Evolutionary conservation across 768 basidiomycete genomes (phyloP).

Genomic region (Gloeostereum incarnatum): DNA sequence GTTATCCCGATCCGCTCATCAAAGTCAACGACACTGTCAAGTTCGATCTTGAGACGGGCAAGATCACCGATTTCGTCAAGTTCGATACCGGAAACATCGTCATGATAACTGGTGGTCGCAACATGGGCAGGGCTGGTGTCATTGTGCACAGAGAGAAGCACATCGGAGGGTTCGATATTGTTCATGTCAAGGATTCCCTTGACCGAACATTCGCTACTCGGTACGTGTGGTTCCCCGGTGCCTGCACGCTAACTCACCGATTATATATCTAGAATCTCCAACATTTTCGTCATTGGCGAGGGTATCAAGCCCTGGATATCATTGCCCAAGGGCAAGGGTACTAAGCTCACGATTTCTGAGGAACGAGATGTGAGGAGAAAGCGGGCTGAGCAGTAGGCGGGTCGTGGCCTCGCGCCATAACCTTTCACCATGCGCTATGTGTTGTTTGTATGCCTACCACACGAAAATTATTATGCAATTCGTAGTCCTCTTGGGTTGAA

Average conservation of each 20-base stretch:
- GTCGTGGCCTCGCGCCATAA: too few relatives aligned
- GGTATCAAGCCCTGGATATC: conserved; percentile 95
- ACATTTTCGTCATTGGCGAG: conserved; percentile 98
- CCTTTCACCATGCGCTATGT: too few relatives aligned
- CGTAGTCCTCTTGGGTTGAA: too few relatives aligned
- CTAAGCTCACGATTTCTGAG: conserved; percentile 94
- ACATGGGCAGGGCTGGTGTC: conserved; percentile 97
- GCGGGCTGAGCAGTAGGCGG: conserved; percentile 58
- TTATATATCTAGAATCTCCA: conserved; percentile 57
- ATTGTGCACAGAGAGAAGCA: conserved; percentile 97
- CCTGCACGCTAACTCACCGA: conserved; percentile 15
- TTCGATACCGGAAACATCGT: conserved; percentile 97
- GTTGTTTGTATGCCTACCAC: too few relatives aligned
- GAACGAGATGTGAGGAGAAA: conserved; percentile 91
- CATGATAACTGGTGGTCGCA: conserved; percentile 97
- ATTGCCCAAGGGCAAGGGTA: conserved; percentile 95
- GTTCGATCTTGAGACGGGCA: conserved; percentile 91
- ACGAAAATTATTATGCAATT: too few relatives aligned
- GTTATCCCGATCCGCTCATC: conserved; percentile 96
- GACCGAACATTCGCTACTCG: conserved; percentile 97
- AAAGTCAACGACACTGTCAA: conserved; percentile 96
- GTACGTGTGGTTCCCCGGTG: conserved; percentile 79
- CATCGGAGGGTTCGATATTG: conserved; percentile 96
- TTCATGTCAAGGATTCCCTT: conserved; percentile 92
- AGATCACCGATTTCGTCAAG: conserved; percentile 88